A percentile compares a stretch with the other conserved stretches of the same genome.
phyloP scores from a whole-genome alignment of 2,329 filamentous ascomycete species.

The Davidsoniella virescens region DNA sequence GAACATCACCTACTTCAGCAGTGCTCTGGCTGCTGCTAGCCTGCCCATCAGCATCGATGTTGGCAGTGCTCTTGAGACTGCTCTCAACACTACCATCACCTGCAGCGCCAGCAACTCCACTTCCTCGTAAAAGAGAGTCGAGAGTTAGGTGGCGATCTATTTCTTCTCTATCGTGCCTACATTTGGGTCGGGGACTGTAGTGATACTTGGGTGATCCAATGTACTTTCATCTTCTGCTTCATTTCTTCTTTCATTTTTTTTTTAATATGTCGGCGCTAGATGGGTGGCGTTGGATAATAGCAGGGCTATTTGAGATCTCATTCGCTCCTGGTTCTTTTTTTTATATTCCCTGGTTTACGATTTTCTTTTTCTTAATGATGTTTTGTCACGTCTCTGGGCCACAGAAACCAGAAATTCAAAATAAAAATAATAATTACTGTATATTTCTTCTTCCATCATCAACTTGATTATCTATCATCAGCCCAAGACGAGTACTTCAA shows the following conservation, averaged over 20 bases:
- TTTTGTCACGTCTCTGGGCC: no score
- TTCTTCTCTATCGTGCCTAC: no score
- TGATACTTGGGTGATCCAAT: no score
- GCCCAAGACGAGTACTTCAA: no score
- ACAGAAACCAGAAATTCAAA: no score
- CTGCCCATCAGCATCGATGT: conserved; percentile 38
- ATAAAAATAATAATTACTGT: no score
- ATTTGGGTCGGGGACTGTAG: no score
- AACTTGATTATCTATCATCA: no score
- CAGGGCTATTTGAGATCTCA: neutral
- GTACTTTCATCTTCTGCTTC: no score
- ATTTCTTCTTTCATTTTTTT: neutral
- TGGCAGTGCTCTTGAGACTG: conserved; percentile 24
- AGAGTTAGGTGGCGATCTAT: neutral
- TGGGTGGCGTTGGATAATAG: neutral
- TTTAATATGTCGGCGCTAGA: neutral
- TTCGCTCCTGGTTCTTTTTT: neutral
- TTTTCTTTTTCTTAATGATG: neutral
- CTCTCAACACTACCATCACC: conserved; percentile 18
- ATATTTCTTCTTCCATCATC: no score
- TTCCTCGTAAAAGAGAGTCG: neutral
- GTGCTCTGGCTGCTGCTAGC: conserved; percentile 35
- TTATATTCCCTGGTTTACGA: neutral
- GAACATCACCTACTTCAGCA: conserved; percentile 37
- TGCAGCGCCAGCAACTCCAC: conserved; percentile 3